phyloP scores from a whole-genome alignment of 345 rosid species.

The Cochlearia excelsa region DNA sequence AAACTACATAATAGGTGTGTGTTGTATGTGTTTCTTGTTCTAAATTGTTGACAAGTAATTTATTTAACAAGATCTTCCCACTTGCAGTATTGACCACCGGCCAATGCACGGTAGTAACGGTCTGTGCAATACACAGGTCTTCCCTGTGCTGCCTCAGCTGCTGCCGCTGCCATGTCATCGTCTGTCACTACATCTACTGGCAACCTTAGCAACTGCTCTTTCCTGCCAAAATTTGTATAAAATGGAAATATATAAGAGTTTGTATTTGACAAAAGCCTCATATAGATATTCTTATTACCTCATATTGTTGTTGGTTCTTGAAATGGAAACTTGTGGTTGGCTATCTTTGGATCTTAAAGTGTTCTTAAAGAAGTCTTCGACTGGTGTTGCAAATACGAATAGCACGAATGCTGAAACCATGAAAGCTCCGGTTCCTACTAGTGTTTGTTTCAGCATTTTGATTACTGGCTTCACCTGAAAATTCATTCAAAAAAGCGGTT shows the following conservation, averaged over 20 bases:
- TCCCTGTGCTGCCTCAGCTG: constrained; percentile 96
- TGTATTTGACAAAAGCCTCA: too few relatives aligned
- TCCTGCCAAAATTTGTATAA: constrained; percentile 37
- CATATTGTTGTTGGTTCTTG: constrained; percentile 49
- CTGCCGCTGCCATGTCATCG: constrained; percentile 84
- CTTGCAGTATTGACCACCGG: constrained; percentile 98
- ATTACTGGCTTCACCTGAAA: constrained; percentile 87
- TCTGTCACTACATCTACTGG: constrained; percentile 68
- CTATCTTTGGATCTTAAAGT: constrained; percentile 39
- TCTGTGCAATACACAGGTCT: constrained; percentile 97
- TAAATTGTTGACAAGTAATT: not conserved
- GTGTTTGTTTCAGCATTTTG: constrained; percentile 80
- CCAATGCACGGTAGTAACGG: constrained; percentile 87
- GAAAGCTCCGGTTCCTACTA: constrained; percentile 73
- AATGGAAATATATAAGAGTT: too few relatives aligned
- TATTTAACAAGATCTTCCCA: constrained; percentile 74
- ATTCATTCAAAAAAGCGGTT: not conserved
- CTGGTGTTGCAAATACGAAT: constrained; percentile 78
- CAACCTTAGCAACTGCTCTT: constrained; percentile 67
- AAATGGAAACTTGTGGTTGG: constrained; percentile 39
- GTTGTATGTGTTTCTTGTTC: not conserved
- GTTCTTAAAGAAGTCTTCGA: constrained; percentile 58
- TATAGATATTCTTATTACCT: constrained; percentile 45
- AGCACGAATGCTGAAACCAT: constrained; percentile 66
- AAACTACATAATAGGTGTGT: not conserved